Conservation (phyloP, 78 protist genomes). For the Capsaspora owczarzaki region DNA sequence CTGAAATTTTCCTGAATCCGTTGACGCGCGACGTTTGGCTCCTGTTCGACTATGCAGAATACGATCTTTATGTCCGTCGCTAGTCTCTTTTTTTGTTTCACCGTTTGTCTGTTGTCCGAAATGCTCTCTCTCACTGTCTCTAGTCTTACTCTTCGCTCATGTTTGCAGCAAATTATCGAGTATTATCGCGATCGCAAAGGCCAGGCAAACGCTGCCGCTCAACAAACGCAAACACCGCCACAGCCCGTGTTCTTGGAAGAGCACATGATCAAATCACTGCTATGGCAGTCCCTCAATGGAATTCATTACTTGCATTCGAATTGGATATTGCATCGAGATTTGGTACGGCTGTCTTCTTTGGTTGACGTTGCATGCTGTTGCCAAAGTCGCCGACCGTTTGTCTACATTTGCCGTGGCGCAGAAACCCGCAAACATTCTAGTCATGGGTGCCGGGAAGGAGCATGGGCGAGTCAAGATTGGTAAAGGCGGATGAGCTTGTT, state of each 20-base stretch:
- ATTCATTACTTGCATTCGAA: constrained; percentile 64
- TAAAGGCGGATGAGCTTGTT: neutral
- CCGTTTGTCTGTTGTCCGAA: too few relatives aligned
- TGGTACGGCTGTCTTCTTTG: neutral
- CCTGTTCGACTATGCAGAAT: constrained; percentile 73
- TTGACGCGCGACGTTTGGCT: constrained; percentile 20
- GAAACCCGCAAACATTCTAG: constrained; percentile 56
- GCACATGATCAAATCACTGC: constrained; percentile 43
- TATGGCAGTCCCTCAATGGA: constrained; percentile 67
- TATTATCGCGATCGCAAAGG: too few relatives aligned
- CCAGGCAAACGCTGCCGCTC: too few relatives aligned
- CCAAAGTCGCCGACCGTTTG: neutral
- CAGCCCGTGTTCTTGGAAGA: too few relatives aligned
- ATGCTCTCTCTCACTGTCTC: too few relatives aligned
- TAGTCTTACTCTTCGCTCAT: too few relatives aligned
- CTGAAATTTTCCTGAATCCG: constrained; percentile 15
- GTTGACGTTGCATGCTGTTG: too few relatives aligned
- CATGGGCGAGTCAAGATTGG: constrained; percentile 60
- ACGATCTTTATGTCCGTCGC: constrained; percentile 50
- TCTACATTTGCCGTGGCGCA: neutral
- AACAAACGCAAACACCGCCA: too few relatives aligned
- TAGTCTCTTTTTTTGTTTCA: too few relatives aligned
- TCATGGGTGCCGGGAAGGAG: constrained; percentile 47
- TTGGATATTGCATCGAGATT: constrained; percentile 72
- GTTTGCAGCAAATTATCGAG: too few relatives aligned